Evolutionary conservation across 2,329 filamentous ascomycete genomes (phyloP).

Genomic region (Aspergillus proliferans): DNA sequence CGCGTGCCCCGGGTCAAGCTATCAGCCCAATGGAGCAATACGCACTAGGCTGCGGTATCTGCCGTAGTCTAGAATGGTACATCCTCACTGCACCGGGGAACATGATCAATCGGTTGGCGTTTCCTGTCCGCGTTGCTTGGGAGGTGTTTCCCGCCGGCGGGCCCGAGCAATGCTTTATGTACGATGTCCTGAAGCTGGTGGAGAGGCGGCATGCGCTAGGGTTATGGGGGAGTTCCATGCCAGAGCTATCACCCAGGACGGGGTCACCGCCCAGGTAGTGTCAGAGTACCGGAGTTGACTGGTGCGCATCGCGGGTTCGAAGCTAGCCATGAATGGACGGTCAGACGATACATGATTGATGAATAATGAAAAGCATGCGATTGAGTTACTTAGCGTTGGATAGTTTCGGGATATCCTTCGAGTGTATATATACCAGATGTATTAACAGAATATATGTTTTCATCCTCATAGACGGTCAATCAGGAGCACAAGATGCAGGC

Average conservation of each 20-base stretch:
- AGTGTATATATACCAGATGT: not conserved
- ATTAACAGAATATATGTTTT: not conserved
- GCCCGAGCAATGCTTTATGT: slow-evolving; percentile 27
- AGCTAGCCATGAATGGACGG: too few species aligned
- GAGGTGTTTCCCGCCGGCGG: slow-evolving; percentile 28
- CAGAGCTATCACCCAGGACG: slow-evolving; percentile 25
- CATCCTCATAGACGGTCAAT: too few species aligned
- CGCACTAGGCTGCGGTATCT: slow-evolving; percentile 29
- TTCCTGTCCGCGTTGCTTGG: slow-evolving; percentile 33
- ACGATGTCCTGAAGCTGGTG: slow-evolving; percentile 27
- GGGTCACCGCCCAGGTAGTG: slow-evolving; percentile 15
- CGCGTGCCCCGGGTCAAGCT: slow-evolving; percentile 22
- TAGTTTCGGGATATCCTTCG: not conserved
- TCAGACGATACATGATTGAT: not conserved
- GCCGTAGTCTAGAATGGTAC: slow-evolving; percentile 31
- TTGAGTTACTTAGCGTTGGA: not conserved
- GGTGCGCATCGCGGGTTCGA: too few species aligned
- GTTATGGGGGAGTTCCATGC: slow-evolving; percentile 32
- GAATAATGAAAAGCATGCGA: not conserved
- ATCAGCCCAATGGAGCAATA: slow-evolving; percentile 28
- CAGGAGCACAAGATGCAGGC: not conserved
- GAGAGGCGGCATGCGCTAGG: slow-evolving; percentile 29
- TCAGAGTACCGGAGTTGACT: not conserved
- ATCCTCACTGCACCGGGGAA: slow-evolving; percentile 30
- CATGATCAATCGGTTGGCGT: slow-evolving; percentile 36